Conservation (phyloP, 129 eudicot genomes). For the Artemisia argyi region DNA sequence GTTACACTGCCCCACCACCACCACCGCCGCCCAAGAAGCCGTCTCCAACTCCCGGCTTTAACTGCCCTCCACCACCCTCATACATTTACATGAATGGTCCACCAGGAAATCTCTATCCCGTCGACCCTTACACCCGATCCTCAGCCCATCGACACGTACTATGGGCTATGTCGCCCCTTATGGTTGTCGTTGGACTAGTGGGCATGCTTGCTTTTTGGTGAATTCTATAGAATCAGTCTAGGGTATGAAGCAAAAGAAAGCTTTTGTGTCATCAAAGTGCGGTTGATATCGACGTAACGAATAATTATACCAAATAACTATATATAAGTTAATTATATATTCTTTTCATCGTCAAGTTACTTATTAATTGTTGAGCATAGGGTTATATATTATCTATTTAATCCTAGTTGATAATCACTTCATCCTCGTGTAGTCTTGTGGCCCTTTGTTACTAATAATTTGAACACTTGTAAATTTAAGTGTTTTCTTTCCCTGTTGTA, state of each 20-base stretch:
- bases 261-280: background rate
- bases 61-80: constrained; percentile 73
- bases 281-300: background rate
- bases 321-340: background rate
- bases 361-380: background rate
- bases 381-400: background rate
- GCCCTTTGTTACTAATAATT: background rate
- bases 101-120: constrained; percentile 74
- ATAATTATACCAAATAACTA: background rate
- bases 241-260: constrained; percentile 15
- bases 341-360: background rate
- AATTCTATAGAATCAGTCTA: constrained; percentile 4
- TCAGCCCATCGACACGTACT: constrained; percentile 27
- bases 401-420: background rate
- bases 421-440: background rate
- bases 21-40: constrained; percentile 55
- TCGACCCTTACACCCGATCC: constrained; percentile 34
- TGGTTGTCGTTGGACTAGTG: constrained; percentile 30
- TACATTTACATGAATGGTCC: constrained; percentile 66
- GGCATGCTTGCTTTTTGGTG: constrained; percentile 41
- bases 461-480: background rate
- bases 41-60: constrained; percentile 35
- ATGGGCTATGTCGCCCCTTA: constrained; percentile 22
- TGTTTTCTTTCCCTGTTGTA: background rate
- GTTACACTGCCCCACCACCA: constrained; percentile 38